Evolutionary conservation across 2,329 filamentous ascomycete species (phyloP), one percentile per base, ranked within the genome.

Genomic region (Chaetomium olivaceum): DNA sequence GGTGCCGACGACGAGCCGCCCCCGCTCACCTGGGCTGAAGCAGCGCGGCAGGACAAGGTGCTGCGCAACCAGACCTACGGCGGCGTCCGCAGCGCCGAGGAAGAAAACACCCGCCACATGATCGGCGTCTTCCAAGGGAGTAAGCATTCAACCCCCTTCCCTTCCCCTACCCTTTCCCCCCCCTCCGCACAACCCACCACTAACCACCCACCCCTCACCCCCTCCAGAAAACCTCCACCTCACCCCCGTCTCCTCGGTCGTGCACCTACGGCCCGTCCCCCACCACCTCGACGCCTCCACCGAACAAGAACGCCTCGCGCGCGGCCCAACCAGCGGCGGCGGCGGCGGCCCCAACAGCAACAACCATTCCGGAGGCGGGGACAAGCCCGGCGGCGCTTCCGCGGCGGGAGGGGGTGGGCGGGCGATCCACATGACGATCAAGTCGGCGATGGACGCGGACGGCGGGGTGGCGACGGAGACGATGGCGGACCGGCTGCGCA

Each of bases 201-300:
- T 52, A 61, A 29, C 75, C 67, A 75, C 69, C 63, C 58, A 60
- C 31, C 25, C 62, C 21, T 29, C 3, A 29, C 5, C 25, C 9
- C 46, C 19, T n/a, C 19, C 69, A 93, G 91, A 91, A 72, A 88
- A 96, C 74, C 82, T 97, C 11, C 92, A 97, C 78, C 87, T 98
- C 48, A 96, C 92, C 0, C 91, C 91, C 27, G 86, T 96, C 55
- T 88, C 89, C 50, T 90, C 91, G 2, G 87, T 97, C 54, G 91
- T 96, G 51, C 92, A 96, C 75, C 87, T 99, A 74, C 91, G 93
- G 4, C 93, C 95, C 0, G 92, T 97, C 74, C 90, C 96, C 67
- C 92, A 97, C 78, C 93, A 98, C 79, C 84, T 98, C 71, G 95
- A 98, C 78, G 94, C 95, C 3, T 79, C 88, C 55, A 83, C 89